Conservation (phyloP, 768 basidiomycete genomes). For the Scleroderma bovista region DNA sequence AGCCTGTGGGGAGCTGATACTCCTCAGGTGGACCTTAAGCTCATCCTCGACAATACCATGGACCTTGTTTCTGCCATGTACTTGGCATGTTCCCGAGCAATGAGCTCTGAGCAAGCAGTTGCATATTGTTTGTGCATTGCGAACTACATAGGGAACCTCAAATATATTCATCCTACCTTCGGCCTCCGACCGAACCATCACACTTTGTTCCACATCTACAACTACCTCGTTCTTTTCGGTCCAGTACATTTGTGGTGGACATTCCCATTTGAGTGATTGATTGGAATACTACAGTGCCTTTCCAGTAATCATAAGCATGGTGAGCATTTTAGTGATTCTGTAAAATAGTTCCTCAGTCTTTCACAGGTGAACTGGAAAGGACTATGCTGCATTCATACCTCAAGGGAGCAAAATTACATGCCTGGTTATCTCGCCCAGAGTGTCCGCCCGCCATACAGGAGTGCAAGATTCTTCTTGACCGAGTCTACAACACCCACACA, state of each 20-base stretch:
- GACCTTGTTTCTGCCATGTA: constrained; percentile 18
- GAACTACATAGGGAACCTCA: constrained; percentile 12
- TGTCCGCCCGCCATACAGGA: constrained; percentile 6
- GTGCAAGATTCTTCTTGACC: constrained; percentile 3
- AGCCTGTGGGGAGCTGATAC: constrained; percentile 14
- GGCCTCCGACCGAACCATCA: constrained; percentile 24
- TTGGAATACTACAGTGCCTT: constrained; percentile 32
- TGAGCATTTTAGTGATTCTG: constrained; percentile 6
- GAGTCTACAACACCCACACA: background rate
- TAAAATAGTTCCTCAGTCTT: constrained; percentile 1
- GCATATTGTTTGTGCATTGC: constrained; percentile 13
- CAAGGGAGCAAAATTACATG: constrained; percentile 6
- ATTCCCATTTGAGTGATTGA: constrained; percentile 33
- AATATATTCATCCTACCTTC: constrained; percentile 13
- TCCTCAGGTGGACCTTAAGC: background rate
- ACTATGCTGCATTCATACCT: constrained; percentile 11
- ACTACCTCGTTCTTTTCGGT: constrained; percentile 32
- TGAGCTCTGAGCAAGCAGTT: constrained; percentile 1
- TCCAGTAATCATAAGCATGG: constrained; percentile 29
- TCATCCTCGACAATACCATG: constrained; percentile 25
- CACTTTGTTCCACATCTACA: constrained; percentile 22
- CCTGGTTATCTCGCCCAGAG: constrained; percentile 4
- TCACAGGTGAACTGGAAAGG: constrained; percentile 4
- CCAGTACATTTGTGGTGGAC: constrained; percentile 36
- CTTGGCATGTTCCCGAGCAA: constrained; percentile 12